These are phyloP conservation scores for Ophiostoma sp. DNA, from an alignment of 2,329 filamentous ascomycete species.

Conservation along the genomic window DNA sequence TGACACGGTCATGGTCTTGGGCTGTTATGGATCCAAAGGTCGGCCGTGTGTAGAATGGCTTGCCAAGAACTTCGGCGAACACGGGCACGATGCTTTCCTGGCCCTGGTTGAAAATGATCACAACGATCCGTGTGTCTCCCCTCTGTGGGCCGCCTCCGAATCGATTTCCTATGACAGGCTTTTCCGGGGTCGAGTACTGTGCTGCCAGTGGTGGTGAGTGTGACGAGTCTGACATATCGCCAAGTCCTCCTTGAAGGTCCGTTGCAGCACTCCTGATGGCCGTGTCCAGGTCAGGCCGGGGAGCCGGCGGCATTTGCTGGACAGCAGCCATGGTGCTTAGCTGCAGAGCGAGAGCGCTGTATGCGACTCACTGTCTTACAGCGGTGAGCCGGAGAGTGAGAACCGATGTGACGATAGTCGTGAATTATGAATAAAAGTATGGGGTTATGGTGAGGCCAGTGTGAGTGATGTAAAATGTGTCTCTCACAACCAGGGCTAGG, in stretches of 20 bases:
- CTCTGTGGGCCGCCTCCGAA: conserved; percentile 44
- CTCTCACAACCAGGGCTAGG: too few relatives aligned
- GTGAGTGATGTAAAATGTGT: too few relatives aligned
- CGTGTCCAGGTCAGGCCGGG: neutral
- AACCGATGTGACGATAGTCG: neutral
- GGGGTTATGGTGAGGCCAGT: neutral
- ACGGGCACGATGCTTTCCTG: conserved; percentile 70
- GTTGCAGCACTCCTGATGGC: neutral
- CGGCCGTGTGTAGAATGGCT: conserved; percentile 57
- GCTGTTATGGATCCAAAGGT: conserved; percentile 49
- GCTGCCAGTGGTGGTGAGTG: neutral
- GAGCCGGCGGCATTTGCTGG: conserved; percentile 28
- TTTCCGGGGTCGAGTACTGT: neutral
- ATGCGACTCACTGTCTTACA: neutral
- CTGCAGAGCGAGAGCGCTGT: neutral
- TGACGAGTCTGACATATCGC: neutral
- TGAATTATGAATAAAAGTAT: neutral
- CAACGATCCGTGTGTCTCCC: conserved; percentile 55
- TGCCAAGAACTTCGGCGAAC: conserved; percentile 74
- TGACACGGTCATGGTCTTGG: conserved; percentile 57
- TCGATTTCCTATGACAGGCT: conserved; percentile 31
- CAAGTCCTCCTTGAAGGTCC: neutral
- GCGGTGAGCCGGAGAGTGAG: neutral
- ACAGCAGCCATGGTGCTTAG: conserved; percentile 26
- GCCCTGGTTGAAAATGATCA: conserved; percentile 63